Conservation (phyloP, 1,284 basidiomycete species). For the Cutaneotrichosporon sp. region DNA sequence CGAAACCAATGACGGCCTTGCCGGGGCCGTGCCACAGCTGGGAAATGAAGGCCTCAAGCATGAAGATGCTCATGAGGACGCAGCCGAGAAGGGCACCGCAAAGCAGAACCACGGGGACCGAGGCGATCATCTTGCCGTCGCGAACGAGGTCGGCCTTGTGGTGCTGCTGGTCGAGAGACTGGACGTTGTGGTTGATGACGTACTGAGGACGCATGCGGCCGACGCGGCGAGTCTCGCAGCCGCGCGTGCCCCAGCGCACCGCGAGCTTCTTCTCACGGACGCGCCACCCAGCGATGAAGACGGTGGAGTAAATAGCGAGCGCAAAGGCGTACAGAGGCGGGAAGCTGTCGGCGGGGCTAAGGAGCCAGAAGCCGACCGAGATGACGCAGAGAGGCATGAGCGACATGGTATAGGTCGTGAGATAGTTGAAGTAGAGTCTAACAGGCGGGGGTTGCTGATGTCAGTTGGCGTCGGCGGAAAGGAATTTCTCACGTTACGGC, state of each 20-base stretch:
- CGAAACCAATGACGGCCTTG: conserved; percentile 71
- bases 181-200: conserved; percentile 50
- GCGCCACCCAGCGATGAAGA: conserved; percentile 88
- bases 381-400: conserved; percentile 61
- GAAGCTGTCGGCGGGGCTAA: conserved; percentile 63
- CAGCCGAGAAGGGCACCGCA: conserved; percentile 72
- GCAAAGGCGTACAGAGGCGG: conserved; percentile 74
- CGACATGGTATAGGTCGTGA: conserved; percentile 76
- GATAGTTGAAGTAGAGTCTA: conserved; percentile 89
- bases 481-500: conserved; percentile 47
- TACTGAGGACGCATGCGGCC: conserved; percentile 74
- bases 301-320: conserved; percentile 74
- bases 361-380: conserved; percentile 48
- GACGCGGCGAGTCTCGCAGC: conserved; percentile 66
- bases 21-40: conserved; percentile 84
- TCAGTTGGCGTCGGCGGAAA: conserved; percentile 42
- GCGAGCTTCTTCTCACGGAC: conserved; percentile 76
- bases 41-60: conserved; percentile 84
- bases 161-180: conserved; percentile 35
- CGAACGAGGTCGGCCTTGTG: conserved; percentile 33
- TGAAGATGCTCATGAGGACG: conserved; percentile 75
- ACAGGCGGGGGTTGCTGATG: conserved; percentile 80
- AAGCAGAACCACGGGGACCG: conserved; percentile 73
- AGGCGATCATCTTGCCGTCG: conserved; percentile 72
- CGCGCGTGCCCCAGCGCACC: conserved; percentile 75